phyloP scores from a whole-genome alignment of 148 eudicot species.

The Chenopodium berlandieri region DNA sequence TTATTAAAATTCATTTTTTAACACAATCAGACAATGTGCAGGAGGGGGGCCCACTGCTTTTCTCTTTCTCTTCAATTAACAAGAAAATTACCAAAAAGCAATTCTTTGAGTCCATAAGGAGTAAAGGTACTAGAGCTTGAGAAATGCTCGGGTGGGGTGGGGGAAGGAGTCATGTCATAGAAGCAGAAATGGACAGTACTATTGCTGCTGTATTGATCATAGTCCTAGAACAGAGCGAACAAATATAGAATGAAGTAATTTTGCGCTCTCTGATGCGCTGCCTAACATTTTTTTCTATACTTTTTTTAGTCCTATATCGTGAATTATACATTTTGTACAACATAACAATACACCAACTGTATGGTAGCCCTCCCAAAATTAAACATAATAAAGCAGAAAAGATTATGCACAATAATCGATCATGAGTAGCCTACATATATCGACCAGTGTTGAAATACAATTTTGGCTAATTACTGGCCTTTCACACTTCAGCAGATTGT shows the following conservation, averaged over 20 bases:
- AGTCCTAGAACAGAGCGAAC: background rate
- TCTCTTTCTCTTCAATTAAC: no score
- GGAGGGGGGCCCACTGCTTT: no score
- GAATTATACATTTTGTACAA: background rate
- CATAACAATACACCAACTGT: background rate
- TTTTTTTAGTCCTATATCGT: background rate
- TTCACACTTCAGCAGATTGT: constrained; percentile 33
- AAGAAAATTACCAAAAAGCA: no score
- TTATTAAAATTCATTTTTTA: no score
- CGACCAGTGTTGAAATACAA: constrained; percentile 4
- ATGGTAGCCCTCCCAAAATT: background rate
- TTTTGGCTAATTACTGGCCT: background rate
- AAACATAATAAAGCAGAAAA: background rate
- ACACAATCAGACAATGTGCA: no score
- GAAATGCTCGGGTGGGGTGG: no score
- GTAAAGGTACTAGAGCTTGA: no score
- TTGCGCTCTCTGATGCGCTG: background rate
- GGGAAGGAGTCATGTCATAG: no score
- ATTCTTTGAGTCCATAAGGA: no score
- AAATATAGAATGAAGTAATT: background rate
- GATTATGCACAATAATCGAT: constrained; percentile 5
- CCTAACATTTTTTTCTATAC: background rate
- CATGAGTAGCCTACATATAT: background rate
- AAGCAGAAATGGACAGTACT: no score
- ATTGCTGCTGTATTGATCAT: background rate